phyloP scores from a whole-genome alignment of 441 rosid species.

The Aleurites moluccanus region DNA sequence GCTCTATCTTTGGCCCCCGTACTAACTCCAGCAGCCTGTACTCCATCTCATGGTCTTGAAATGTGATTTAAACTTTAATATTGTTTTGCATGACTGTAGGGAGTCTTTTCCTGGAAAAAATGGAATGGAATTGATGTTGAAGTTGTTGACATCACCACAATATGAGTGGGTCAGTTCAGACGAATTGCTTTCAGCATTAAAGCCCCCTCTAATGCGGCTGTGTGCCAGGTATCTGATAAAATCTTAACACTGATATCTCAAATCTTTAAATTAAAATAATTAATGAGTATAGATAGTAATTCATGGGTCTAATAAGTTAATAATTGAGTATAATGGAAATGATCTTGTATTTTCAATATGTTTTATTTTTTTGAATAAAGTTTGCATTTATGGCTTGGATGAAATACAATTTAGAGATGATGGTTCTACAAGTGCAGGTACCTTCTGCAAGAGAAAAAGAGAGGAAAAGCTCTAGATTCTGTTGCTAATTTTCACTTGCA shows the following conservation, averaged over 20 bases:
- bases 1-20: conserved; percentile 8
- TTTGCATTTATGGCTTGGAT: conserved; percentile 7
- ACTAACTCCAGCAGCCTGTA: background rate
- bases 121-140: conserved; percentile 75
- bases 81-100: conserved; percentile 41
- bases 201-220: conserved; percentile 70
- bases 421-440: conserved; percentile 49
- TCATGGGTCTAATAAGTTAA: background rate
- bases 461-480: conserved; percentile 95
- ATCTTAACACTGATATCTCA: background rate
- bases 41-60: background rate
- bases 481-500: conserved; percentile 99
- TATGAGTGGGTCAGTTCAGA: conserved; percentile 60
- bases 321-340: background rate
- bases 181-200: conserved; percentile 49
- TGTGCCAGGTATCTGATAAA: conserved; percentile 67
- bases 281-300: background rate
- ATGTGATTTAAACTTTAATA: background rate
- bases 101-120: conserved; percentile 44
- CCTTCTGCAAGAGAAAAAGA: conserved; percentile 87
- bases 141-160: conserved; percentile 46
- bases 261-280: conserved; percentile 1
- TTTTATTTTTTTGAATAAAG: background rate
- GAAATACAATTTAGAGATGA: conserved; percentile 11
- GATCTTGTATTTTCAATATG: background rate